Evolutionary conservation across 1,139 yeast species (phyloP).

Genomic region (Pichia sp.): DNA sequence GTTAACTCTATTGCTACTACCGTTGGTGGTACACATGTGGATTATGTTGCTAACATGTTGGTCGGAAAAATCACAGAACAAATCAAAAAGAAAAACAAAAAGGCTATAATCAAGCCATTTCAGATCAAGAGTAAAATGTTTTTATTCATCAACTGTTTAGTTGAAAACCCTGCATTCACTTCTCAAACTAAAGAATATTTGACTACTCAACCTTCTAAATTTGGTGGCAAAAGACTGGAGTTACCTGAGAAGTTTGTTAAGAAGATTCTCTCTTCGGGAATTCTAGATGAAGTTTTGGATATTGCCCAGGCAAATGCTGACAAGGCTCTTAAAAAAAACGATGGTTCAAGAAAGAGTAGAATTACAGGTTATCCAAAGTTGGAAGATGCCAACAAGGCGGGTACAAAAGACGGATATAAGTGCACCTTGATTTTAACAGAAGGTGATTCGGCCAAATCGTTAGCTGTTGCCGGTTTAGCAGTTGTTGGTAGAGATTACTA

Average conservation of each 20-base stretch:
- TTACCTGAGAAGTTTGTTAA: slow-evolving; percentile 74
- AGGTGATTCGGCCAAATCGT: slow-evolving; percentile 93
- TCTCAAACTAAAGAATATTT: slow-evolving; percentile 97
- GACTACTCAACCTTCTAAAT: slow-evolving; percentile 82
- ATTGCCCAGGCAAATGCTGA: slow-evolving; percentile 87
- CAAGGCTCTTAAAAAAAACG: slow-evolving; percentile 83
- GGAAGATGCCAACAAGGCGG: slow-evolving; percentile 96
- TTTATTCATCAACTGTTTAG: slow-evolving; percentile 82
- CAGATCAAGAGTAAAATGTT: slow-evolving; percentile 91
- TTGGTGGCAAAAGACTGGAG: slow-evolving; percentile 74
- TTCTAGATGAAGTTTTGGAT: slow-evolving; percentile 75
- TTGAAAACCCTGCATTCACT: slow-evolving; percentile 96
- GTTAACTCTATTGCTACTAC: slow-evolving; percentile 98
- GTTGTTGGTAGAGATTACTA: slow-evolving; percentile 95
- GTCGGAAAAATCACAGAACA: slow-evolving; percentile 68
- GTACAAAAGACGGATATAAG: slow-evolving; percentile 85
- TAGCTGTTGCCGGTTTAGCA: slow-evolving; percentile 91
- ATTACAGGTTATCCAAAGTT: slow-evolving; percentile 86
- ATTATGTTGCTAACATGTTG: slow-evolving; percentile 79
- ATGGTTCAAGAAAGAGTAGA: slow-evolving; percentile 80
- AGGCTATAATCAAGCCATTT: slow-evolving; percentile 74
- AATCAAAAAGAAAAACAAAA: slow-evolving; percentile 72
- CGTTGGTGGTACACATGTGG: slow-evolving; percentile 94
- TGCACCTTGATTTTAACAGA: slow-evolving; percentile 93
- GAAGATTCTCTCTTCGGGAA: slow-evolving; percentile 71